Percentiles rank a stretch among this genome's conserved stretches.
Evolutionary conservation across 2,329 filamentous ascomycete genomes (phyloP).

Genomic region (Fusarium keratoplasticum): DNA sequence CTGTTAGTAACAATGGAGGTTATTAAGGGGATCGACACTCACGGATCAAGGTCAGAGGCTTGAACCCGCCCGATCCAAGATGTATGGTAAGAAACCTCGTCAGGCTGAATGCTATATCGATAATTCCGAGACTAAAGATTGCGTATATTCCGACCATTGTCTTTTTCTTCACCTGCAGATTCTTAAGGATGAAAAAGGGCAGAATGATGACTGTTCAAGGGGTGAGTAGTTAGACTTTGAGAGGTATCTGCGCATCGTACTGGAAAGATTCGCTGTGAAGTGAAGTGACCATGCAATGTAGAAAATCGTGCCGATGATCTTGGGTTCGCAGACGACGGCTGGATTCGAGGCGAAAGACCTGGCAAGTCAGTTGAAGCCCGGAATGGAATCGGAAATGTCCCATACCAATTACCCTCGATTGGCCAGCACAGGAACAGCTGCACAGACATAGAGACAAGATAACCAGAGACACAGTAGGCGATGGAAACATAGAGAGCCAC

Average conservation of each 20-base stretch:
- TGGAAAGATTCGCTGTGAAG: slow-evolving; percentile 17
- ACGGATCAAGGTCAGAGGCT: background rate
- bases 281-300: slow-evolving; percentile 30
- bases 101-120: slow-evolving; percentile 36
- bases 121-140: slow-evolving; percentile 31
- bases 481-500: slow-evolving; percentile 5
- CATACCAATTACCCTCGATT: slow-evolving; percentile 29
- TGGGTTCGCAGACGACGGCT: background rate
- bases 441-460: slow-evolving; percentile 8
- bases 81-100: slow-evolving; percentile 33
- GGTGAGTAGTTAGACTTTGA: background rate
- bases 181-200: slow-evolving; percentile 22
- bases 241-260: background rate
- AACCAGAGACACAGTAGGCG: slow-evolving; percentile 9
- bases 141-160: slow-evolving; percentile 29
- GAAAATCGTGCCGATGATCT: slow-evolving; percentile 4
- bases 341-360: background rate
- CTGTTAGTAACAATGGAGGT: background rate
- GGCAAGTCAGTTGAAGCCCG: background rate
- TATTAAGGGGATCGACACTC: background rate
- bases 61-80: background rate
- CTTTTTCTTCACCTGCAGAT: slow-evolving; percentile 23
- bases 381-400: background rate
- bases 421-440: slow-evolving; percentile 33
- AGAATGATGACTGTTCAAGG: slow-evolving; percentile 14